Evolutionary conservation across 1,284 basidiomycete species (phyloP).

Genomic region (Puccinia novopanici): DNA sequence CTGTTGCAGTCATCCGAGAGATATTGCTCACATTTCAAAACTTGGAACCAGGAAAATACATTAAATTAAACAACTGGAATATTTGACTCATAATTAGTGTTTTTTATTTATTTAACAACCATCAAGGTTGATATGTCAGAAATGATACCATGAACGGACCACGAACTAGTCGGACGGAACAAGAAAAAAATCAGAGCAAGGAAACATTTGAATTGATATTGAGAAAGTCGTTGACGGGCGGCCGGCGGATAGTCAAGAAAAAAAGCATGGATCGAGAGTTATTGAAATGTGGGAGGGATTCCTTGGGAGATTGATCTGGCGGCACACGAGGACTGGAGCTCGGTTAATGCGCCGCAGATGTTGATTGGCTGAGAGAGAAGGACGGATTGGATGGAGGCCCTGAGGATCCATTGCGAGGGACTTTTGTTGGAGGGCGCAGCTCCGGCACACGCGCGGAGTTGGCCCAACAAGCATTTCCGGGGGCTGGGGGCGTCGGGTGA

Average conservation of each 20-base stretch:
- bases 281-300: not conserved
- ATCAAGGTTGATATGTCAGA: not conserved
- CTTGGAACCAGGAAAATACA: not conserved
- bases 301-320: constrained; percentile 26
- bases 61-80: constrained; percentile 23
- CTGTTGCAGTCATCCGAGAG: constrained; percentile 16
- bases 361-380: constrained; percentile 26
- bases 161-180: not conserved
- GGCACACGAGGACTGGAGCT: constrained; percentile 14
- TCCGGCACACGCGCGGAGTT: not conserved
- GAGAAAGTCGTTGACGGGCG: not conserved
- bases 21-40: constrained; percentile 1
- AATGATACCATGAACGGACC: not conserved
- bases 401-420: constrained; percentile 16
- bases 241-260: not conserved
- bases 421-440: not conserved
- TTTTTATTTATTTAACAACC: not conserved
- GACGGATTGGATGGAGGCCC: constrained; percentile 24
- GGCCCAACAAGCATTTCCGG: not conserved
- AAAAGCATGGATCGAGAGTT: not conserved
- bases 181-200: not conserved
- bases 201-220: not conserved
- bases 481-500: not conserved
- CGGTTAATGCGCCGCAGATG: constrained; percentile 2
- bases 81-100: not conserved